Evolutionary conservation across 2,329 filamentous ascomycete genomes (phyloP).

Genomic region (Hymenoscyphus salicellus): DNA sequence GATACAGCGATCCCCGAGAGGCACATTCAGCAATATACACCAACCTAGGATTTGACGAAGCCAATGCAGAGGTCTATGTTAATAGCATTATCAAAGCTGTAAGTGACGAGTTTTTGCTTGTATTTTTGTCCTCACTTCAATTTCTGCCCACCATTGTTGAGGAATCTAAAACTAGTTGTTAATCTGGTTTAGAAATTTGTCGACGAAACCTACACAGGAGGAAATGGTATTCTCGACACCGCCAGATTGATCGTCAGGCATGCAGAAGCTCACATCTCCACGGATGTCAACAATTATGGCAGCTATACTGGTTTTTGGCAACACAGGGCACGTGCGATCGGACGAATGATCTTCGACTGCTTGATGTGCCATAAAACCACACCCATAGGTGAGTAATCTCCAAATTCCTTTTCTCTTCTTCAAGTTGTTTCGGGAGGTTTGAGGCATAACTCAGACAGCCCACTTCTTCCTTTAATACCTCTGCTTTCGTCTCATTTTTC

Average conservation of each 20-base stretch:
- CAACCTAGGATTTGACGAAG: not conserved
- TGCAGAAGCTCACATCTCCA: not conserved
- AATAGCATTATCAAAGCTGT: not conserved
- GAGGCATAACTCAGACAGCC: not conserved
- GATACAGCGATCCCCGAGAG: too few relatives aligned
- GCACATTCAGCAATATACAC: not conserved
- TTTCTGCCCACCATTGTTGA: not conserved
- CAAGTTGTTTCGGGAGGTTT: not conserved
- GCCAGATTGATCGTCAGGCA: not conserved
- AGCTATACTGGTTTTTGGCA: not conserved
- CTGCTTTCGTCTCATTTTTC: too few relatives aligned
- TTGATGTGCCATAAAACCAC: not conserved
- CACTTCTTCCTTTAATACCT: too few relatives aligned
- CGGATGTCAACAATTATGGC: not conserved
- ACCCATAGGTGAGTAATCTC: not conserved
- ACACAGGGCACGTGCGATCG: not conserved
- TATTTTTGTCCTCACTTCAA: not conserved
- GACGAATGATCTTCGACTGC: not conserved
- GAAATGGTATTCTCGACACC: not conserved
- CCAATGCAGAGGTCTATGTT: not conserved
- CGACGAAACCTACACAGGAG: not conserved
- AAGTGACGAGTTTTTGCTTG: not conserved
- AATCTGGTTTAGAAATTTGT: not conserved
- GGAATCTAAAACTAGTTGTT: not conserved
- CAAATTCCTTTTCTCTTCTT: not conserved